Percentiles rank a stretch among this genome's conserved stretches.
Evolutionary conservation across 768 basidiomycete genomes (phyloP).

Genomic region (Xerocomus spinulosus): DNA sequence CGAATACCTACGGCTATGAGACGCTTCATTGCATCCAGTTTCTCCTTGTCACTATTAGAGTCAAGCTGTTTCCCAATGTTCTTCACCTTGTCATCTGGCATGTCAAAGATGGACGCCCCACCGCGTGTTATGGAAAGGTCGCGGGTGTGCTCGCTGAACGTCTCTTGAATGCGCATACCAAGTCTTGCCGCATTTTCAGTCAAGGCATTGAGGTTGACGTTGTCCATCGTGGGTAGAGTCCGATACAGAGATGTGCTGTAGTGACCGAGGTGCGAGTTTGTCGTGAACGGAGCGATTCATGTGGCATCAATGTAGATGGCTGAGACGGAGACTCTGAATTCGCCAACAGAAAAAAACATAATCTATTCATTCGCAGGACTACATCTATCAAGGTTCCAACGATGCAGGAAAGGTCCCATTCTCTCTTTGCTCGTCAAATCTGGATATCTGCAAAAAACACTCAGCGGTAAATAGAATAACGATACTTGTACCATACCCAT

Average conservation of each 20-base stretch:
- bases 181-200: constrained; percentile 83
- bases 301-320: too few species aligned
- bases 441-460: constrained; percentile 52
- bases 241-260: not conserved
- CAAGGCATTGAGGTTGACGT: constrained; percentile 38
- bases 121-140: constrained; percentile 61
- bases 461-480: not conserved
- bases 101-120: constrained; percentile 56
- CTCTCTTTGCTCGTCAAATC: constrained; percentile 95
- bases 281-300: constrained; percentile 5
- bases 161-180: constrained; percentile 79
- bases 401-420: constrained; percentile 89
- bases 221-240: constrained; percentile 25
- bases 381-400: constrained; percentile 60
- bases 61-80: constrained; percentile 86
- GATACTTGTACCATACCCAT: constrained; percentile 59
- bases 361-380: constrained; percentile 12
- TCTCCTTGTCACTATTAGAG: constrained; percentile 82
- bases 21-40: constrained; percentile 92
- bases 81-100: constrained; percentile 73
- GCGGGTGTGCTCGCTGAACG: constrained; percentile 74
- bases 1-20: constrained; percentile 74
- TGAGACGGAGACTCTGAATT: too few species aligned
- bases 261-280: not conserved
- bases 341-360: not conserved